These are phyloP conservation scores for Trichocladium antarcticum DNA, from an alignment of 495 filamentous ascomycete species.

Conservation along the genomic window DNA sequence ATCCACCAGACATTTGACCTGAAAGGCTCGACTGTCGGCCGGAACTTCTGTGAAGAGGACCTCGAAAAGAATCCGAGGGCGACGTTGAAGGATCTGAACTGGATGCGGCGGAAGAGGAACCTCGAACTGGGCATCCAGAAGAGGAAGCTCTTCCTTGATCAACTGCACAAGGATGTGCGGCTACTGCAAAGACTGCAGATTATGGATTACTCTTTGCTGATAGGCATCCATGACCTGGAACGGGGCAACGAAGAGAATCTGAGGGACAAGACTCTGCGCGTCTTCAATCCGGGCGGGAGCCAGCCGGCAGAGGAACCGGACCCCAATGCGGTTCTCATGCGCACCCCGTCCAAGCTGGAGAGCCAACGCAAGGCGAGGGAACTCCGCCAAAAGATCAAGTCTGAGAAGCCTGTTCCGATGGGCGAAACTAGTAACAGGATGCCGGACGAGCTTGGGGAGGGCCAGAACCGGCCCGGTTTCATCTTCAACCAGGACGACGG, in stretches of 20 bases:
- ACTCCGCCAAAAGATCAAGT: constrained; percentile 80
- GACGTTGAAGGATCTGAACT: constrained; percentile 94
- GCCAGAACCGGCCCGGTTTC: constrained; percentile 38
- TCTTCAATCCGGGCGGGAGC: constrained; percentile 85
- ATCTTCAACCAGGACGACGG: constrained; percentile 92
- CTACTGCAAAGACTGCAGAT: constrained; percentile 80
- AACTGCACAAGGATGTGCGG: constrained; percentile 77
- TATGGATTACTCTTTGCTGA: constrained; percentile 96
- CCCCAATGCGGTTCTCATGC: constrained; percentile 54
- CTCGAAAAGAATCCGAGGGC: constrained; percentile 81
- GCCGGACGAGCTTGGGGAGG: constrained; percentile 74
- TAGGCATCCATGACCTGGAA: constrained; percentile 84
- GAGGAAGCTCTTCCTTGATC: constrained; percentile 73
- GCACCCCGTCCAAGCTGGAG: constrained; percentile 91
- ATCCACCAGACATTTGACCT: constrained; percentile 96
- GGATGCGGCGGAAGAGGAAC: constrained; percentile 74
- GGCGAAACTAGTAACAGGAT: constrained; percentile 72
- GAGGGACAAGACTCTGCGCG: constrained; percentile 84
- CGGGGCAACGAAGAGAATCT: constrained; percentile 92
- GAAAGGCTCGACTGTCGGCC: constrained; percentile 92
- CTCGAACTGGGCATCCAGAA: constrained; percentile 82
- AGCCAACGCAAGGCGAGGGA: constrained; percentile 86
- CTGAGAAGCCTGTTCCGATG: constrained; percentile 83
- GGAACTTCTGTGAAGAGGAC: constrained; percentile 82
- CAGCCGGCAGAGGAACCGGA: constrained; percentile 41